These are phyloP conservation scores for Erucastrum elatum DNA, from an alignment of 345 rosid genomes.

Conservation along the genomic window DNA sequence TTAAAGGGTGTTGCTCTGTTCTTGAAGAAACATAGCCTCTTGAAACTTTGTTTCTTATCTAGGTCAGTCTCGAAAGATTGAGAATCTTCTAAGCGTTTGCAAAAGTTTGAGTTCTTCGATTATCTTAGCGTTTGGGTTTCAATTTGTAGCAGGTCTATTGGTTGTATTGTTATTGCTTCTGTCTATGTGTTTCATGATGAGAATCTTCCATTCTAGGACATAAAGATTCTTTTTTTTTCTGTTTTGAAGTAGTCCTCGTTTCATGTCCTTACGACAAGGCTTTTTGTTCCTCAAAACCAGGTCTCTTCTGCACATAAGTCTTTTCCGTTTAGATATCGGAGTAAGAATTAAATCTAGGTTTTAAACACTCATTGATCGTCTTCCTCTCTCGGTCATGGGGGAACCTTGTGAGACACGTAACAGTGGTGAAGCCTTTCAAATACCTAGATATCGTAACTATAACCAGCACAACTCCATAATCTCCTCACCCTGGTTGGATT, in stretches of 20 bases:
- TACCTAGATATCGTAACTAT: slow-evolving; percentile 34
- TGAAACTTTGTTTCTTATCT: not conserved
- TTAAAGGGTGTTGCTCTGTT: slow-evolving; percentile 21
- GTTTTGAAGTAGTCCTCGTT: slow-evolving; percentile 6
- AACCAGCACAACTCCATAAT: slow-evolving; percentile 38
- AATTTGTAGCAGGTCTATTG: not conserved
- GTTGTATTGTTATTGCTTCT: slow-evolving; percentile 9
- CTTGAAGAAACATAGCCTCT: not conserved
- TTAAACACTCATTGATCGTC: not conserved
- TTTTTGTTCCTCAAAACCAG: slow-evolving; percentile 35
- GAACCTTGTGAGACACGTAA: slow-evolving; percentile 46
- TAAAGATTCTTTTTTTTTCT: slow-evolving; percentile 12
- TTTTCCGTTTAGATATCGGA: not conserved
- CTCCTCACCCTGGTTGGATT: slow-evolving; percentile 66
- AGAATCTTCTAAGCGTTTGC: not conserved
- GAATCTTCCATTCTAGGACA: slow-evolving; percentile 24
- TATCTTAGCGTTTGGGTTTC: slow-evolving; percentile 7
- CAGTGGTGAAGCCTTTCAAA: slow-evolving; percentile 41
- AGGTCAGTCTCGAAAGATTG: not conserved
- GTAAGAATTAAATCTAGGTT: slow-evolving; percentile 9
- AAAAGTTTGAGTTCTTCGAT: slow-evolving; percentile 7
- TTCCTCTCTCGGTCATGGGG: slow-evolving; percentile 50
- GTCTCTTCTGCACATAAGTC: slow-evolving; percentile 8
- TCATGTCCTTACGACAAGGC: slow-evolving; percentile 6
- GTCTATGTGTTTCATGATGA: slow-evolving; percentile 9